Conservation (phyloP, 176 grass and related monocot species). For the Elaeis guineensis region DNA sequence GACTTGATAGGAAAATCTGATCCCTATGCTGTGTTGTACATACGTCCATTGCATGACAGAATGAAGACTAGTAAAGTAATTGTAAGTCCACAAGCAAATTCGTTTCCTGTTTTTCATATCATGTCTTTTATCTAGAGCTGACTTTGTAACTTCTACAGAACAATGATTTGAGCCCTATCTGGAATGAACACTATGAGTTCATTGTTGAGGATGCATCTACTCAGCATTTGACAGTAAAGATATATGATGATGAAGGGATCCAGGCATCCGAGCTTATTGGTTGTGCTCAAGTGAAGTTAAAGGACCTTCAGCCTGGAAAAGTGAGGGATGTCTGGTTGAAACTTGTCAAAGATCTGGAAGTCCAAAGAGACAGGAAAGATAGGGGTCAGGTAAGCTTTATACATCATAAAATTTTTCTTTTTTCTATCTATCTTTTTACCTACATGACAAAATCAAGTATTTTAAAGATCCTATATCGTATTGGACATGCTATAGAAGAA, state of each 20-base stretch:
- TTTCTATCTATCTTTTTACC: neutral
- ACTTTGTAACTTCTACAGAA: constrained; percentile 49
- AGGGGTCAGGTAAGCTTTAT: constrained; percentile 73
- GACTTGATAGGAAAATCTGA: constrained; percentile 94
- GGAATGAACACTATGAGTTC: constrained; percentile 96
- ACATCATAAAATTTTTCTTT: constrained; percentile 1
- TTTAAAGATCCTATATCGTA: too few relatives aligned
- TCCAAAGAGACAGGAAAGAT: constrained; percentile 72
- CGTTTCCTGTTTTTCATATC: constrained; percentile 6
- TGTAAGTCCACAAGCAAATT: constrained; percentile 45
- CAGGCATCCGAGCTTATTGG: constrained; percentile 77
- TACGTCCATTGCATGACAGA: constrained; percentile 73
- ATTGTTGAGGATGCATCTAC: constrained; percentile 87
- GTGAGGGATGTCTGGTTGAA: constrained; percentile 88
- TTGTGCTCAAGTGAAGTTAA: constrained; percentile 60
- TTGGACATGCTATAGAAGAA: too few relatives aligned
- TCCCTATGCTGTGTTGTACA: constrained; percentile 71
- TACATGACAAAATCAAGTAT: too few relatives aligned
- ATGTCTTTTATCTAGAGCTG: constrained; percentile 18
- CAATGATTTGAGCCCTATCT: constrained; percentile 96
- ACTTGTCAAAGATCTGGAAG: constrained; percentile 87
- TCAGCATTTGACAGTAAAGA: constrained; percentile 69
- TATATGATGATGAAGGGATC: constrained; percentile 91
- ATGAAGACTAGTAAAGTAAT: constrained; percentile 92
- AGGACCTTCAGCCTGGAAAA: constrained; percentile 70